Evolutionary conservation across 495 filamentous ascomycete genomes (phyloP).

Genomic region (Penicillium crystallinum): DNA sequence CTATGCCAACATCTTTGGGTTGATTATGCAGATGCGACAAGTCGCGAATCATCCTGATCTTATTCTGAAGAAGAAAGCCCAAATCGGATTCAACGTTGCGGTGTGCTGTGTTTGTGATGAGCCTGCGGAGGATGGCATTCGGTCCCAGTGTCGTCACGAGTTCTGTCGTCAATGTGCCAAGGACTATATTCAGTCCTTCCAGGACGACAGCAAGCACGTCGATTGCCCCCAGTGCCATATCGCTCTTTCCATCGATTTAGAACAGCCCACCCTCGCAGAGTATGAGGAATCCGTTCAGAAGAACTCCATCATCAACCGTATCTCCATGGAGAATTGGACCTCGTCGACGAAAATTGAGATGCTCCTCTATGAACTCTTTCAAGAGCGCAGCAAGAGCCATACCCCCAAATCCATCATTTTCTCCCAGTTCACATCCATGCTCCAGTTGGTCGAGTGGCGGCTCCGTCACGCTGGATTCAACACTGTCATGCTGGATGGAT

Average conservation of each 20-base stretch:
- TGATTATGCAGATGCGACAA: constrained; percentile 98
- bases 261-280: constrained; percentile 89
- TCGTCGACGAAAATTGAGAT: constrained; percentile 97
- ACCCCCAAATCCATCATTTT: constrained; percentile 84
- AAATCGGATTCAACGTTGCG: constrained; percentile 82
- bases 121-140: constrained; percentile 87
- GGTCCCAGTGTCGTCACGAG: constrained; percentile 86
- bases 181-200: constrained; percentile 71
- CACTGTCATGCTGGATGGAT: constrained; percentile 94
- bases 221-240: constrained; percentile 95
- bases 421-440: constrained; percentile 67
- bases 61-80: constrained; percentile 77
- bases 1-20: constrained; percentile 75
- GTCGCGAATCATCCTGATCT: constrained; percentile 93
- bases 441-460: constrained; percentile 87
- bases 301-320: constrained; percentile 92
- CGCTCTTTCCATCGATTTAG: constrained; percentile 78
- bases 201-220: constrained; percentile 49
- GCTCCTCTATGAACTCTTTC: constrained; percentile 86
- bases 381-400: constrained; percentile 79
- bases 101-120: constrained; percentile 95
- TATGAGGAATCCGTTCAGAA: constrained; percentile 81
- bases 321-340: constrained; percentile 96
- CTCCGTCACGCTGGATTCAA: constrained; percentile 91
- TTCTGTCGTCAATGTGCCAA: constrained; percentile 90